phyloP scores from a whole-genome alignment of 257 asterid species.

The Gardenia jasminoides region DNA sequence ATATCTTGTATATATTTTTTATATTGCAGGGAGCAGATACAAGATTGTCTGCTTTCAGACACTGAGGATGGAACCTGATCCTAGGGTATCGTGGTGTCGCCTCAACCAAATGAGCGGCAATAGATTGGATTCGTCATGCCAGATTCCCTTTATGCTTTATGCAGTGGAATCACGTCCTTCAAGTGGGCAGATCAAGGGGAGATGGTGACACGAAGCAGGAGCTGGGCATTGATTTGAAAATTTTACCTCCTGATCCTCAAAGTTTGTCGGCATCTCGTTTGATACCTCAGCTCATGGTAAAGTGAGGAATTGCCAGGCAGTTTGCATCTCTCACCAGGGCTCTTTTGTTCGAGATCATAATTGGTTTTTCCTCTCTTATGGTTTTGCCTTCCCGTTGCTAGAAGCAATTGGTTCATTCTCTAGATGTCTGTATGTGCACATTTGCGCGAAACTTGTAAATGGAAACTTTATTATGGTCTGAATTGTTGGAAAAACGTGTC shows the following conservation, averaged over 20 bases:
- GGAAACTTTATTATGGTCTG: background rate
- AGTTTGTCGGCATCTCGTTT: background rate
- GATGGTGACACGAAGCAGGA: background rate
- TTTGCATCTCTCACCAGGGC: background rate
- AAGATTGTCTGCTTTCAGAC: constrained; percentile 68
- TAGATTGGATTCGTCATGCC: constrained; percentile 1
- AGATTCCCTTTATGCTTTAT: background rate
- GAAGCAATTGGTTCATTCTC: no score
- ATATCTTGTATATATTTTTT: background rate
- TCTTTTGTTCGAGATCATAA: background rate
- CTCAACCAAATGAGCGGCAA: no score
- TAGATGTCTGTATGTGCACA: background rate
- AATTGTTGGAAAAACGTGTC: no score
- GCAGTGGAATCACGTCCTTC: background rate
- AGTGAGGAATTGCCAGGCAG: background rate
- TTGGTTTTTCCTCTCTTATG: background rate
- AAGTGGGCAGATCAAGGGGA: background rate
- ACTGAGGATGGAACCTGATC: constrained; percentile 57
- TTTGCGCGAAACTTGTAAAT: no score
- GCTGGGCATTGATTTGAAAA: background rate
- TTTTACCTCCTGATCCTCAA: background rate
- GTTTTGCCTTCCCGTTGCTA: background rate
- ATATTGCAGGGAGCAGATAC: constrained; percentile 64
- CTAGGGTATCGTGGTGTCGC: no score
- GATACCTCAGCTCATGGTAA: background rate